phyloP scores from a whole-genome alignment of 1,284 basidiomycete genomes.

The Xerocomus cyaneibrunnescens region DNA sequence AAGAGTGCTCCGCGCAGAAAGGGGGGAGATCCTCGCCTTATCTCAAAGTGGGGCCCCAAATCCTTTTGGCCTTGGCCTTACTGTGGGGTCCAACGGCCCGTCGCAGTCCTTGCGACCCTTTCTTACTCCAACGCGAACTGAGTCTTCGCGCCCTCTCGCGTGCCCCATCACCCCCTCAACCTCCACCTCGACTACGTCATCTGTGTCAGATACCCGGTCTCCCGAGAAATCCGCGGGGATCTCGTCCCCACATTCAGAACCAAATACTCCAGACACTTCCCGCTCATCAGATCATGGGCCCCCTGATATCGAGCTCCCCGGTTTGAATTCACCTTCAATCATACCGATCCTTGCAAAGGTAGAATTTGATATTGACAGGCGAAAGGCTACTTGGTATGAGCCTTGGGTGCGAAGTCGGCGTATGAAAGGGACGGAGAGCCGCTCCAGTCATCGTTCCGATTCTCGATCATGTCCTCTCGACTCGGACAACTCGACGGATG shows the following conservation, averaged over 20 bases:
- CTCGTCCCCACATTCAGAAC: conserved; percentile 43
- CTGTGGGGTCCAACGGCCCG: conserved; percentile 38
- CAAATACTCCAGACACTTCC: conserved; percentile 60
- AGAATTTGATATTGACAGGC: conserved; percentile 81
- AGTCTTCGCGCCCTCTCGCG: conserved; percentile 34
- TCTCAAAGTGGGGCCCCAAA: conserved; percentile 43
- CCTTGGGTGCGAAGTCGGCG: conserved; percentile 69
- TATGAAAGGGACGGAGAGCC: conserved; percentile 52
- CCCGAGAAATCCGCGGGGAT: conserved; percentile 49
- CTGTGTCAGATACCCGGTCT: conserved; percentile 45
- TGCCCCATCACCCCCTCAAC: conserved; percentile 49
- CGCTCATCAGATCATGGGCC: conserved; percentile 44
- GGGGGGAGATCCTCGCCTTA: conserved; percentile 48
- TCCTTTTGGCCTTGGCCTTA: conserved; percentile 43
- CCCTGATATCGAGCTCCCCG: conserved; percentile 60
- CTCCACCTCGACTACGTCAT: conserved; percentile 54
- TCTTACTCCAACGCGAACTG: conserved; percentile 42
- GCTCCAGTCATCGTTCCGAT: conserved; percentile 31
- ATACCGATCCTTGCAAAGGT: conserved; percentile 84
- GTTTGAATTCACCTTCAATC: conserved; percentile 58
- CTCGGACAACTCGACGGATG: conserved; percentile 26
- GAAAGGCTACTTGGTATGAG: conserved; percentile 77
- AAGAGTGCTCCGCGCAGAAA: conserved; percentile 65
- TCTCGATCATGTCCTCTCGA: conserved; percentile 25
- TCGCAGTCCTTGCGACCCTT: conserved; percentile 46